A percentile compares a stretch with the other conserved stretches of the same genome.
These are phyloP conservation scores for Cyberlindnera nakhonratchasimensis DNA, from an alignment of 805 yeast species.

Conservation along the genomic window DNA sequence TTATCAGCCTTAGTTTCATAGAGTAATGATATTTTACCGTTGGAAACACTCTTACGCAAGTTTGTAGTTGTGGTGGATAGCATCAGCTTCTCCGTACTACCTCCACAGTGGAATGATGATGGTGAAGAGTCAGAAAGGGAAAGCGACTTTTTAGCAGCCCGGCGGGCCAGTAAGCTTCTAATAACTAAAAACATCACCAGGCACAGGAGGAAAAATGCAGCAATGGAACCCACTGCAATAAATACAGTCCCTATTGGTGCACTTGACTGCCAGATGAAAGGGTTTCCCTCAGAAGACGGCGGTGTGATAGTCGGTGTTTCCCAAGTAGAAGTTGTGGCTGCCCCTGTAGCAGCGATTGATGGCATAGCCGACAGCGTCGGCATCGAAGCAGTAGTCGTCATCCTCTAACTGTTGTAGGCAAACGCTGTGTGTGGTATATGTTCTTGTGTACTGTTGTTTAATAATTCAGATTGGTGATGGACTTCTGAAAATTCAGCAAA, in stretches of 20 bases:
- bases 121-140: conserved; percentile 22
- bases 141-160: conserved; percentile 46
- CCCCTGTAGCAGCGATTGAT: conserved; percentile 12
- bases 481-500: not conserved
- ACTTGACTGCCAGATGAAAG: conserved; percentile 50
- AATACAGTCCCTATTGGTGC: conserved; percentile 77
- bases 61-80: conserved; percentile 5
- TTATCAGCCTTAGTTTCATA: conserved; percentile 15
- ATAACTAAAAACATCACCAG: conserved; percentile 51
- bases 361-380: conserved; percentile 11
- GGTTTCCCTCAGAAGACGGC: conserved; percentile 62
- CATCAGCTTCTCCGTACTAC: conserved; percentile 11
- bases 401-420: no score
- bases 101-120: conserved; percentile 17
- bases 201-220: conserved; percentile 53
- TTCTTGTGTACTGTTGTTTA: no score
- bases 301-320: conserved; percentile 36
- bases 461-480: not conserved
- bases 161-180: conserved; percentile 45
- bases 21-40: conserved; percentile 21
- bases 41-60: conserved; percentile 14
- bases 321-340: conserved; percentile 22
- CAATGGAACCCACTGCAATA: conserved; percentile 72
- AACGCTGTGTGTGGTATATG: no score
- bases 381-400: conserved; percentile 8